These are phyloP conservation scores for Physcomitrellopsis africana DNA, from an alignment of 225 moss, liverwort and hornwort species.

Conservation along the genomic window DNA sequence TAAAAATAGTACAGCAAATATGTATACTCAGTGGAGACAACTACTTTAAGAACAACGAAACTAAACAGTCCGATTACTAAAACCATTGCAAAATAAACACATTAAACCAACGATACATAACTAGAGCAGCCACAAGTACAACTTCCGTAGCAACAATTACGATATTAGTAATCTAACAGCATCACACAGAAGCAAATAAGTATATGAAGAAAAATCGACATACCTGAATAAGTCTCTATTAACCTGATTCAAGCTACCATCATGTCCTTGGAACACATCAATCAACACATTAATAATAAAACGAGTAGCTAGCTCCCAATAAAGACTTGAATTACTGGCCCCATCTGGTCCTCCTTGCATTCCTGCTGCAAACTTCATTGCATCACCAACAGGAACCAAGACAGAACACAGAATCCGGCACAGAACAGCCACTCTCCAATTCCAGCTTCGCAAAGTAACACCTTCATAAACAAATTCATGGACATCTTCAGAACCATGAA, in stretches of 20 bases:
- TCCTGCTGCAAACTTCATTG: conserved; percentile 69
- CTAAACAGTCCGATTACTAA: neutral
- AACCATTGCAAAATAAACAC: conserved; percentile 9
- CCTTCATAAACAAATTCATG: conserved; percentile 54
- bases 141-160: conserved; percentile 19
- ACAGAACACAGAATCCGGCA: conserved; percentile 76
- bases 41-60: neutral
- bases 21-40: neutral
- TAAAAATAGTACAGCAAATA: conserved; percentile 20
- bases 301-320: conserved; percentile 79
- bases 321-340: conserved; percentile 55
- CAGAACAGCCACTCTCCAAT: conserved; percentile 79
- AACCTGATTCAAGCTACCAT: conserved; percentile 44
- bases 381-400: conserved; percentile 74
- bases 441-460: conserved; percentile 74
- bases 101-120: neutral
- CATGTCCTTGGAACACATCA: conserved; percentile 58
- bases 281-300: conserved; percentile 79
- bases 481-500: conserved; percentile 39
- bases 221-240: conserved; percentile 40
- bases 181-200: conserved; percentile 22
- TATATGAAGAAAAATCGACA: conserved; percentile 26
- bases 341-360: conserved; percentile 69
- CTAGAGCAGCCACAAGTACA: conserved; percentile 14
- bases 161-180: conserved; percentile 9